phyloP scores from a whole-genome alignment of 257 asterid genomes.

The Solanum sejunctum region DNA sequence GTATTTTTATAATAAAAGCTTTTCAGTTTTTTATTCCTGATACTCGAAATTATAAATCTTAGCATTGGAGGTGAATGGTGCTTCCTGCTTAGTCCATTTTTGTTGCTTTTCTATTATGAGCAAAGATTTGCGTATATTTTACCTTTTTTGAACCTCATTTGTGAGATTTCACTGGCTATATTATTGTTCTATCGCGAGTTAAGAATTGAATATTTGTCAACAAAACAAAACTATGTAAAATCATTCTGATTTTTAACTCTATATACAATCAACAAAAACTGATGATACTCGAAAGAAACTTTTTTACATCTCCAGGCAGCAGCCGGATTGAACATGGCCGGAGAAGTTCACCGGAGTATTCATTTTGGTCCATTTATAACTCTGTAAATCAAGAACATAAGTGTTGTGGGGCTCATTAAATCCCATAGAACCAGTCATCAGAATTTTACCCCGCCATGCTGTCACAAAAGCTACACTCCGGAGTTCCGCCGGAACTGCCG shows the following conservation, averaged over 20 bases:
- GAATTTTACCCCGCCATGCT: constrained; percentile 41
- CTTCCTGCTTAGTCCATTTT: no score
- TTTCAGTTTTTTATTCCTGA: no score
- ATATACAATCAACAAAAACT: background rate
- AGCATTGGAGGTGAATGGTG: background rate
- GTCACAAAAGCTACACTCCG: constrained; percentile 18
- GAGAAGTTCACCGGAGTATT: constrained; percentile 25
- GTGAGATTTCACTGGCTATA: no score
- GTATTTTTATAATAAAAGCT: no score
- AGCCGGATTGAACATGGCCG: constrained; percentile 68
- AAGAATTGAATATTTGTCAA: background rate
- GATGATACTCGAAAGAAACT: background rate
- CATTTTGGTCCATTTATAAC: constrained; percentile 33
- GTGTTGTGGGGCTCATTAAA: constrained; percentile 24
- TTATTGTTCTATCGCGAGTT: background rate
- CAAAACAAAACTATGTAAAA: background rate
- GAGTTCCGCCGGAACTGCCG: constrained; percentile 19
- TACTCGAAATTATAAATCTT: no score
- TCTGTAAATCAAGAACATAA: constrained; percentile 30
- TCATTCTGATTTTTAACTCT: background rate
- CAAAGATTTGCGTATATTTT: no score
- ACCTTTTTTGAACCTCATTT: no score
- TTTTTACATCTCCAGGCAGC: constrained; percentile 44
- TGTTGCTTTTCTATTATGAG: no score
- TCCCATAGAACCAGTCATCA: constrained; percentile 34